A percentile compares a stretch with the other conserved stretches of the same genome.
phyloP scores from a whole-genome alignment of 345 rosid genomes.

The Eucalyptus decipiens region DNA sequence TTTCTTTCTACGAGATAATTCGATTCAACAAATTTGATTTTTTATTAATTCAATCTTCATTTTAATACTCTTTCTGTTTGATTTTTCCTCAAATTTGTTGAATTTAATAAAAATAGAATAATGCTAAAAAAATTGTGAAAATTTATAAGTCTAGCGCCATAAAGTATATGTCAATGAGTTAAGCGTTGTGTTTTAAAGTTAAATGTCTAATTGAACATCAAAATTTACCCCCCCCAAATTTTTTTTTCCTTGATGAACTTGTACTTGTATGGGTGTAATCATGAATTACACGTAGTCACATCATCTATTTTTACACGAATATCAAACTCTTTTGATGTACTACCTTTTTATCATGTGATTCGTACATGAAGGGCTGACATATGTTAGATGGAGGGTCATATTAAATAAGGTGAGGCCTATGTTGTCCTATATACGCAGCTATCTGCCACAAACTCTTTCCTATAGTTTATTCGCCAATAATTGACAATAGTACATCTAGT shows the following conservation, averaged over 20 bases:
- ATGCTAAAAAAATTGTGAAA: not conserved
- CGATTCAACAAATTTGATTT: too few species aligned
- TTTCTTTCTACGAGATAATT: not conserved
- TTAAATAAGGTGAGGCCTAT: not conserved
- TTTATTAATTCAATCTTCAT: not conserved
- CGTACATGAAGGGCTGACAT: not conserved
- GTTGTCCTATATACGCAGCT: not conserved
- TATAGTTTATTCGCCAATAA: too few species aligned
- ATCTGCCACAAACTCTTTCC: not conserved
- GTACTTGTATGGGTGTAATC: not conserved
- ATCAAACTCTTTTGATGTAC: not conserved
- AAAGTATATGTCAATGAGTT: not conserved
- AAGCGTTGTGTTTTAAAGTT: not conserved
- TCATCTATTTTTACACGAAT: not conserved
- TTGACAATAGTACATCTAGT: too few species aligned
- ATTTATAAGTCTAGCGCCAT: not conserved
- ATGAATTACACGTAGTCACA: not conserved
- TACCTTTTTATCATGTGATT: not conserved
- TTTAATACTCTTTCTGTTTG: too few species aligned
- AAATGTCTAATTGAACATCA: not conserved
- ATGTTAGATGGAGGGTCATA: rapidly evolving
- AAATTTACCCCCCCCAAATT: rapidly evolving
- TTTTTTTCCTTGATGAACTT: not conserved
- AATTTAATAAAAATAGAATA: not conserved
- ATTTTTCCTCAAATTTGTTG: not conserved